Percentiles rank a stretch among this genome's conserved stretches.
phyloP scores from a whole-genome alignment of 202 grass and related monocot genomes.

The Saccharum hybrid region DNA sequence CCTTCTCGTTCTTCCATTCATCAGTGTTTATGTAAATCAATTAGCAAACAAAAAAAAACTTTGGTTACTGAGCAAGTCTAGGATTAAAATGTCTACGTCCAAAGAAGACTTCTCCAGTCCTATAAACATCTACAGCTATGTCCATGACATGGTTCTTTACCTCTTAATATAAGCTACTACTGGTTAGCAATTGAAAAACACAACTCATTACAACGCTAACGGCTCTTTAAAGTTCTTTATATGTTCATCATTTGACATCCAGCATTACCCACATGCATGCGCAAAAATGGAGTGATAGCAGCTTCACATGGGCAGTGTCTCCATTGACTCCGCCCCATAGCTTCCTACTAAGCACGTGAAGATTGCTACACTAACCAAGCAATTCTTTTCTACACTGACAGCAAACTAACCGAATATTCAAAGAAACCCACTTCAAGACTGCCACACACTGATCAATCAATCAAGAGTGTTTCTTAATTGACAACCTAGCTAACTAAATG shows the following conservation, averaged over 20 bases:
- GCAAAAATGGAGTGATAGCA: conserved; percentile 13
- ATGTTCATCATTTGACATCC: background rate
- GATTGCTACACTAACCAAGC: background rate
- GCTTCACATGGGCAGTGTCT: conserved; percentile 31
- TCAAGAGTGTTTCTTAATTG: conserved; percentile 19
- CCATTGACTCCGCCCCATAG: background rate
- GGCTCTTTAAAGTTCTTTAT: background rate
- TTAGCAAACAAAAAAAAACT: no score
- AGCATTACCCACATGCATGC: conserved; percentile 26
- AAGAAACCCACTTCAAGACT: conserved; percentile 30
- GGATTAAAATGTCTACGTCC: background rate
- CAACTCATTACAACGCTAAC: background rate
- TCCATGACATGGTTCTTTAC: background rate
- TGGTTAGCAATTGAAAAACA: background rate
- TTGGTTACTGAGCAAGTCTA: background rate
- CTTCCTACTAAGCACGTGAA: background rate
- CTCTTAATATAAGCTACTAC: background rate
- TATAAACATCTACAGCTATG: background rate
- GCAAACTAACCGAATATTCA: conserved; percentile 8
- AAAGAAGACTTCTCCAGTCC: background rate
- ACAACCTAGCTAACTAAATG: background rate
- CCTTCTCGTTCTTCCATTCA: background rate
- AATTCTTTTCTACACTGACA: conserved; percentile 16
- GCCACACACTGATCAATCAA: background rate
- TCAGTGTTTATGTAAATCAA: background rate